Evolutionary conservation across 2,329 filamentous ascomycete genomes (phyloP).

Genomic region (Aspergillus viridinutans): DNA sequence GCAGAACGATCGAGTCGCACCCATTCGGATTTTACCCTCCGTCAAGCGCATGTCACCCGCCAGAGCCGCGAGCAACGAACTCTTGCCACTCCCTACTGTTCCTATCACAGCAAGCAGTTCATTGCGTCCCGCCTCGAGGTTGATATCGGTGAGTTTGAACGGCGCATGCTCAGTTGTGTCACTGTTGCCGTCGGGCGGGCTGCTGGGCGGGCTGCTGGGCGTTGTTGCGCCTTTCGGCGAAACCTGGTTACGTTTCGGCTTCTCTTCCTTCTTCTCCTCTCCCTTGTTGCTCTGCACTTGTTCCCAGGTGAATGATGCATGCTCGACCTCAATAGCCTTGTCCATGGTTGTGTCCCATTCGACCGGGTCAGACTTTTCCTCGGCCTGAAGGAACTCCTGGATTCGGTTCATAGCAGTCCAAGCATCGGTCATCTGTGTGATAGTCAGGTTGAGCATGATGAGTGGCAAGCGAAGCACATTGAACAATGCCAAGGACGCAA

Average conservation of each 20-base stretch:
- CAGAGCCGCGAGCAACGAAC: slow-evolving; percentile 75
- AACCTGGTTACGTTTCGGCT: background rate
- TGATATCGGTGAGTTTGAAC: slow-evolving; percentile 38
- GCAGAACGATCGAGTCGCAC: slow-evolving; percentile 81
- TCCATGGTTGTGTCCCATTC: slow-evolving; percentile 50
- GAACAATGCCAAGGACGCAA: slow-evolving; percentile 88
- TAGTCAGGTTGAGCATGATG: slow-evolving; percentile 78
- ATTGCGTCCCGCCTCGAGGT: slow-evolving; percentile 25
- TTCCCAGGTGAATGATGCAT: slow-evolving; percentile 54
- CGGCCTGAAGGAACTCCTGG: slow-evolving; percentile 76
- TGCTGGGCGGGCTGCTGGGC: background rate
- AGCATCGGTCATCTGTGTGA: slow-evolving; percentile 83
- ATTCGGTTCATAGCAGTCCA: slow-evolving; percentile 78
- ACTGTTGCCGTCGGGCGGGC: background rate
- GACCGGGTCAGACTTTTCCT: slow-evolving; percentile 72
- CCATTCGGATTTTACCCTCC: slow-evolving; percentile 85
- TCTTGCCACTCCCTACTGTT: slow-evolving; percentile 74
- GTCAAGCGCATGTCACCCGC: slow-evolving; percentile 76
- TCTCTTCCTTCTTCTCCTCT: slow-evolving; percentile 5
- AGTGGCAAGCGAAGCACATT: slow-evolving; percentile 82
- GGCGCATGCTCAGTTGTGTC: slow-evolving; percentile 22
- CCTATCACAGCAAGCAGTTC: slow-evolving; percentile 55
- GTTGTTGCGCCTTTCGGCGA: slow-evolving; percentile 1
- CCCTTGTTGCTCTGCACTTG: slow-evolving; percentile 24
- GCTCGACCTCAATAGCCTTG: slow-evolving; percentile 60